Evolutionary conservation across 2,329 filamentous ascomycete species (phyloP).

Genomic region (Aureobasidium pullulans): DNA sequence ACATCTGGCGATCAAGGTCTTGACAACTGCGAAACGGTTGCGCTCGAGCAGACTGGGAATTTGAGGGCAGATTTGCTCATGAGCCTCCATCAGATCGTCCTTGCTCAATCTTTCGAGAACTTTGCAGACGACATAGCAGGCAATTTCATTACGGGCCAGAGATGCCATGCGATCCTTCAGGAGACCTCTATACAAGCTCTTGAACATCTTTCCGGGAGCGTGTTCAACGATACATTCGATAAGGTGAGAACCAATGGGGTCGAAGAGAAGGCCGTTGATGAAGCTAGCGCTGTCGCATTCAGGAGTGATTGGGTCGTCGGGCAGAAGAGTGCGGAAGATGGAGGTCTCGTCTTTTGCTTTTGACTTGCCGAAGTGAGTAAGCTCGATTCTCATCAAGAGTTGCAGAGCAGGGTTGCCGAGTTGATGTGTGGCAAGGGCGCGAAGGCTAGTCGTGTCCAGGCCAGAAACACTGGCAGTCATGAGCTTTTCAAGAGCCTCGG

Average conservation of each 20-base stretch:
- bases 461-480: slow-evolving; percentile 67
- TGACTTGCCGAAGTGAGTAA: slow-evolving; percentile 63
- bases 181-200: slow-evolving; percentile 70
- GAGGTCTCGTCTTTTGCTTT: slow-evolving; percentile 58
- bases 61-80: slow-evolving; percentile 64
- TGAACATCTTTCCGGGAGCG: slow-evolving; percentile 84
- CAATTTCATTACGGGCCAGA: slow-evolving; percentile 81
- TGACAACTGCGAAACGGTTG: slow-evolving; percentile 70
- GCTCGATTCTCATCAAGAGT: slow-evolving; percentile 77
- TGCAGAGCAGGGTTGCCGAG: slow-evolving; percentile 92
- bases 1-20: slow-evolving; percentile 76
- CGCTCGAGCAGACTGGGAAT: slow-evolving; percentile 66
- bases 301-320: slow-evolving; percentile 68
- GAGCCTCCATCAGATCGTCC: slow-evolving; percentile 70
- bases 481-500: slow-evolving; percentile 69
- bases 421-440: slow-evolving; percentile 78
- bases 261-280: slow-evolving; percentile 80
- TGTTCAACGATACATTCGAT: slow-evolving; percentile 78
- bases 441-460: slow-evolving; percentile 71
- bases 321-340: slow-evolving; percentile 69
- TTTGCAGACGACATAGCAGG: slow-evolving; percentile 77
- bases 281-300: slow-evolving; percentile 69
- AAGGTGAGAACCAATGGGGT: slow-evolving; percentile 80
- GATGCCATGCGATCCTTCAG: slow-evolving; percentile 74
- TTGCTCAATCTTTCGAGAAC: slow-evolving; percentile 78